Conservation (phyloP, 805 yeast genomes). For the Starmerella lactis-condensi region DNA sequence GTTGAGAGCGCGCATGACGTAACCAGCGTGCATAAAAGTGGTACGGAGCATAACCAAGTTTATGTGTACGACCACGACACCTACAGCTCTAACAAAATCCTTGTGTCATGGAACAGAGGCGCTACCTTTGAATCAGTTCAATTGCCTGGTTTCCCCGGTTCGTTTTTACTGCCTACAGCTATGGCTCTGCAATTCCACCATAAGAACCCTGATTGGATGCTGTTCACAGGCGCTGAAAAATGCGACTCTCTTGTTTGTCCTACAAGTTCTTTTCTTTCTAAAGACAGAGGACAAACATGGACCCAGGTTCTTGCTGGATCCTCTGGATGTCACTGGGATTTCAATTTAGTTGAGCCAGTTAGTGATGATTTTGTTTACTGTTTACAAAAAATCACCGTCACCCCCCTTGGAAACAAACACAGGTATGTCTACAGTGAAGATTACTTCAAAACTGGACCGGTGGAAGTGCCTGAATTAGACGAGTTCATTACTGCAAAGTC, state of each 20-base stretch:
- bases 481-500: not conserved
- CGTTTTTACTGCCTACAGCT: constrained; percentile 21
- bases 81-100: constrained; percentile 33
- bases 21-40: constrained; percentile 40
- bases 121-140: constrained; percentile 30
- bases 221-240: constrained; percentile 47
- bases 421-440: constrained; percentile 1
- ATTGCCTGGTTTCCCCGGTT: constrained; percentile 36
- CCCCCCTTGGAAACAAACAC: not conserved
- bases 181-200: constrained; percentile 41
- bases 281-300: constrained; percentile 52
- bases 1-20: constrained; percentile 10
- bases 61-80: constrained; percentile 34
- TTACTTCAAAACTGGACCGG: not conserved
- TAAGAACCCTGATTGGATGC: constrained; percentile 35
- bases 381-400: too few relatives aligned
- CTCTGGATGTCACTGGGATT: constrained; percentile 48
- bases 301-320: constrained; percentile 34
- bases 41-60: constrained; percentile 37
- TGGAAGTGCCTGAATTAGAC: not conserved
- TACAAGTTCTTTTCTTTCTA: constrained; percentile 40
- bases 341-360: constrained; percentile 30
- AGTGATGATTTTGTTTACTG: constrained; percentile 47
- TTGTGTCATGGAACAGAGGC: constrained; percentile 52
- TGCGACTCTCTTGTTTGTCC: constrained; percentile 42